phyloP scores from a whole-genome alignment of 2,329 filamentous ascomycete genomes.

The Ceratocystis albifundus region DNA sequence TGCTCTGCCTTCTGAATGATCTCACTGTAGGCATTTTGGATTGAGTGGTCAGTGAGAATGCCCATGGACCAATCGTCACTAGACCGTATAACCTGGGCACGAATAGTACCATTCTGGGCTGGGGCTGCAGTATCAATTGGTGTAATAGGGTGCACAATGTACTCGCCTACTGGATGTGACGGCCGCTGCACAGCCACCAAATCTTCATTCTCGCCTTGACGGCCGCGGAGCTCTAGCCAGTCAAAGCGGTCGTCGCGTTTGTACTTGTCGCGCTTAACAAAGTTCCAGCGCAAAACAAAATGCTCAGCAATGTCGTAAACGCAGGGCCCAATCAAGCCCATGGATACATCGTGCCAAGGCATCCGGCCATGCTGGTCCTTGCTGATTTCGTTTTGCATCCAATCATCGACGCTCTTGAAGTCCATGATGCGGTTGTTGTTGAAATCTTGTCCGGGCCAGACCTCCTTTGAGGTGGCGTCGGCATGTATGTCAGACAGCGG shows the following conservation, averaged over 20 bases:
- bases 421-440: slow-evolving; percentile 97
- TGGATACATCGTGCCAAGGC: slow-evolving; percentile 95
- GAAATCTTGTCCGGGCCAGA: slow-evolving; percentile 94
- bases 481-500: slow-evolving; percentile 79
- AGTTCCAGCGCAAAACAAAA: slow-evolving; percentile 92
- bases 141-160: slow-evolving; percentile 65
- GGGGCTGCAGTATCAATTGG: slow-evolving; percentile 55
- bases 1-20: slow-evolving; percentile 80
- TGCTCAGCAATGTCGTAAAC: slow-evolving; percentile 94
- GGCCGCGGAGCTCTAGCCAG: slow-evolving; percentile 71
- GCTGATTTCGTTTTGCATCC: slow-evolving; percentile 84
- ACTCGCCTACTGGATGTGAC: slow-evolving; percentile 78
- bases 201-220: slow-evolving; percentile 68
- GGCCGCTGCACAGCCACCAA: slow-evolving; percentile 80
- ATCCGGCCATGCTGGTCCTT: slow-evolving; percentile 89
- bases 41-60: slow-evolving; percentile 71
- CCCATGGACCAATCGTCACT: slow-evolving; percentile 91
- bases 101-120: slow-evolving; percentile 58
- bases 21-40: slow-evolving; percentile 77
- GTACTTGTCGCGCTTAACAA: slow-evolving; percentile 94
- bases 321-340: slow-evolving; percentile 79
- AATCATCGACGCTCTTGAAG: slow-evolving; percentile 80
- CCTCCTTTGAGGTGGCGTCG: slow-evolving; percentile 64
- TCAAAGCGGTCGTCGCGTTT: slow-evolving; percentile 76
- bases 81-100: slow-evolving; percentile 77